phyloP scores from a whole-genome alignment of 768 basidiomycete genomes.

The Psilocybe tampanensis region DNA sequence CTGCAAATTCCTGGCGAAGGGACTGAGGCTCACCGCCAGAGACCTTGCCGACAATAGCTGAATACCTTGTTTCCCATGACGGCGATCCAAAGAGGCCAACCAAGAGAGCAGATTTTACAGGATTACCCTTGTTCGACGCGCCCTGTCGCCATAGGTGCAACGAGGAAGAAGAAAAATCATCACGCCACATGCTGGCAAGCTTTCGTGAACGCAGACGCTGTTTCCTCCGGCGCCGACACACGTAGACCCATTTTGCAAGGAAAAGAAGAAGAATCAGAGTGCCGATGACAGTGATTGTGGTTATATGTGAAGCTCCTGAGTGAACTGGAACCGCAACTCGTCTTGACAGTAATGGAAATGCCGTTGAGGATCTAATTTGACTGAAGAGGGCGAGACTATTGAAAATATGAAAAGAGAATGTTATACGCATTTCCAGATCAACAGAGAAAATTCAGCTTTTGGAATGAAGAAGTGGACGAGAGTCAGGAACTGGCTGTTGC shows the following conservation, averaged over 20 bases:
- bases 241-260: slow-evolving; percentile 19
- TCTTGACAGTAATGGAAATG: not conserved
- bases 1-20: not conserved
- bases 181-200: slow-evolving; percentile 5
- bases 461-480: no score
- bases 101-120: slow-evolving; percentile 36
- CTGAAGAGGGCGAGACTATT: no score
- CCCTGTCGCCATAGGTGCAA: not conserved
- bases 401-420: no score
- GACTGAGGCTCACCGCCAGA: not conserved
- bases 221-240: slow-evolving; percentile 13
- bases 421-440: no score
- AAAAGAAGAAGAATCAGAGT: slow-evolving; percentile 19
- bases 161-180: slow-evolving; percentile 13
- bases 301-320: slow-evolving; percentile 4
- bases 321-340: not conserved
- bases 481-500: no score
- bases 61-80: slow-evolving; percentile 42
- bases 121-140: not conserved
- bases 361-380: not conserved
- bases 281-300: slow-evolving; percentile 8
- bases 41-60: not conserved
- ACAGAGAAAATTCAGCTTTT: no score
- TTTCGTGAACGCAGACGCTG: not conserved
- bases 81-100: slow-evolving; percentile 50